Conservation (phyloP, 1,139 yeast genomes). For the Saccharomyces pastorianus region DNA sequence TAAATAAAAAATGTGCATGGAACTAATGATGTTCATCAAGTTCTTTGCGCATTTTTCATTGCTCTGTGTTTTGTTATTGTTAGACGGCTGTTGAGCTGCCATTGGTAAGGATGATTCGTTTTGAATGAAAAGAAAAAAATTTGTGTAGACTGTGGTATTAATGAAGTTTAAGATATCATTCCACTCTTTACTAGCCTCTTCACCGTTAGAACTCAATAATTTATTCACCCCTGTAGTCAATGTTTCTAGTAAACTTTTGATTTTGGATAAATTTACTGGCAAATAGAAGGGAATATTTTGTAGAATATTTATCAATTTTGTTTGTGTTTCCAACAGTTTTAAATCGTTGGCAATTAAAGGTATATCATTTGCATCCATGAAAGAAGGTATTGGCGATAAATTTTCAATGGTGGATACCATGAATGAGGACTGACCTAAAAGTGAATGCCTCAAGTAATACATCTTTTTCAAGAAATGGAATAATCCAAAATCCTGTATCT, state of each 20-base stretch:
- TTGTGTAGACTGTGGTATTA: background rate
- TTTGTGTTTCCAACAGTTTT: background rate
- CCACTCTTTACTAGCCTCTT: background rate
- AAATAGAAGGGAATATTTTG: background rate
- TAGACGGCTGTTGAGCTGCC: background rate
- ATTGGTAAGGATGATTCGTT: background rate
- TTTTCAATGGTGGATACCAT: background rate
- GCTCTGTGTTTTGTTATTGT: background rate
- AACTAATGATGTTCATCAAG: background rate
- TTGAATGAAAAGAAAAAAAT: background rate
- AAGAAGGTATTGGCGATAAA: background rate
- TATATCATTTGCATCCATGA: background rate
- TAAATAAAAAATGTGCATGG: background rate
- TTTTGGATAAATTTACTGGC: background rate
- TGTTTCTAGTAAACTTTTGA: background rate
- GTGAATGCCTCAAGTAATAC: background rate
- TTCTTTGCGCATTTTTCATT: background rate
- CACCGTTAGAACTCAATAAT: background rate
- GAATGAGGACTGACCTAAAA: background rate
- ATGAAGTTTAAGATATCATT: background rate
- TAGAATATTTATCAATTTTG: background rate
- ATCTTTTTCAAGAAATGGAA: background rate
- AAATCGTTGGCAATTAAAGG: background rate
- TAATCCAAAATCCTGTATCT: background rate
- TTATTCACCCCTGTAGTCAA: background rate